Conservation (phyloP, 2,329 filamentous ascomycete species). For the Claviceps arundinis region DNA sequence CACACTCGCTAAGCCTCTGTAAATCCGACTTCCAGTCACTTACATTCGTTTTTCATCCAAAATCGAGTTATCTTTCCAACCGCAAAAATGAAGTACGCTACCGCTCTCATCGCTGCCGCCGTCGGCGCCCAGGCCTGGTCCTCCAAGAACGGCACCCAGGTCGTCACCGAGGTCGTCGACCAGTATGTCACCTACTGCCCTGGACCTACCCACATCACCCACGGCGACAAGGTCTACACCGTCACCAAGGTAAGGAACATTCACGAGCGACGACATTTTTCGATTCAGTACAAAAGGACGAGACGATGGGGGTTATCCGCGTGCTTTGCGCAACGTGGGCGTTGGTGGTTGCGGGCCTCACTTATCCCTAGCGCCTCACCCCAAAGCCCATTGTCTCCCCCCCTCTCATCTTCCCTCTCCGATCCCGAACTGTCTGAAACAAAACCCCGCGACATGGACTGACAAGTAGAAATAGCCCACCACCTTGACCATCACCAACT, state of each 20-base stretch:
- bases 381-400: too few species aligned
- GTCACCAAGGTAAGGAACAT: constrained; percentile 42
- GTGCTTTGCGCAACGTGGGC: too few species aligned
- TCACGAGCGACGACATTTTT: too few species aligned
- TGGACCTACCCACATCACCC: constrained; percentile 46
- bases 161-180: constrained; percentile 53
- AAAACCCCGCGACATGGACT: not conserved
- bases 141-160: constrained; percentile 31
- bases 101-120: constrained; percentile 38
- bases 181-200: constrained; percentile 63
- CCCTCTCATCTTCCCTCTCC: too few species aligned
- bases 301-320: not conserved
- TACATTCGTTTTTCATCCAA: constrained; percentile 37
- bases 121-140: constrained; percentile 11
- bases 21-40: constrained; percentile 41
- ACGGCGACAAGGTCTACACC: constrained; percentile 55
- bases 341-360: too few species aligned
- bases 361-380: too few species aligned
- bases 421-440: not conserved
- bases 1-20: constrained; percentile 28
- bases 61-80: constrained; percentile 24
- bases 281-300: not conserved
- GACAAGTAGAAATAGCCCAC: constrained; percentile 32
- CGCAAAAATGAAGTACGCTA: constrained; percentile 54
- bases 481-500: constrained; percentile 58